Conservation (phyloP, 2,329 filamentous ascomycete species). For the Alternaria gaisen region DNA sequence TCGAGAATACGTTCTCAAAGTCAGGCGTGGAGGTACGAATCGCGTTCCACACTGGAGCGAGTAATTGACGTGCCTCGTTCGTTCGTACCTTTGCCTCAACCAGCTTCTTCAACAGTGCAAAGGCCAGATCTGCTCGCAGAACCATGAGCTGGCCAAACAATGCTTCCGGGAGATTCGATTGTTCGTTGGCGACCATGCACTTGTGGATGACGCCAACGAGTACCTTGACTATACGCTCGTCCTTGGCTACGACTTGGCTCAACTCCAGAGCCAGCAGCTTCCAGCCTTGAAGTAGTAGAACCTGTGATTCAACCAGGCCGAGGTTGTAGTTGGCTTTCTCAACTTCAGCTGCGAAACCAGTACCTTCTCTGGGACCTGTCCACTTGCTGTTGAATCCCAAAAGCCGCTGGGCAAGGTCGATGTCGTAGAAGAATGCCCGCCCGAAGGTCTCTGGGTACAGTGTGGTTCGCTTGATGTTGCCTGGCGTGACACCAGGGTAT, state of each 20-base stretch:
- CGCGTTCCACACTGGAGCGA: slow-evolving; percentile 68
- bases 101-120: slow-evolving; percentile 83
- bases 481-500: slow-evolving; percentile 76
- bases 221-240: slow-evolving; percentile 68
- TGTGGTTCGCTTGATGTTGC: slow-evolving; percentile 80
- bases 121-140: slow-evolving; percentile 79
- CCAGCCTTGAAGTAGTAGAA: slow-evolving; percentile 87
- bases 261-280: slow-evolving; percentile 87
- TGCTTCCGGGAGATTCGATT: slow-evolving; percentile 74
- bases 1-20: slow-evolving; percentile 67
- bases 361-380: slow-evolving; percentile 63
- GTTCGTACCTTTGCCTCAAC: slow-evolving; percentile 64
- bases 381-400: slow-evolving; percentile 81
- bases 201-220: slow-evolving; percentile 79
- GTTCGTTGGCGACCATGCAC: slow-evolving; percentile 80
- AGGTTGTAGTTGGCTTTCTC: slow-evolving; percentile 88
- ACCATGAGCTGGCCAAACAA: slow-evolving; percentile 84
- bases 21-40: slow-evolving; percentile 63
- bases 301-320: slow-evolving; percentile 90
- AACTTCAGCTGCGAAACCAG: slow-evolving; percentile 85
- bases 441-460: slow-evolving; percentile 74
- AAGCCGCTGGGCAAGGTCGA: slow-evolving; percentile 77
- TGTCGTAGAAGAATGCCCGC: slow-evolving; percentile 82
- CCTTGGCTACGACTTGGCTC: slow-evolving; percentile 67
- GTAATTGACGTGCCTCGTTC: slow-evolving; percentile 62